Evolutionary conservation across 176 grass and related monocot species (phyloP), one percentile per base, ranked within the genome.

Genomic region (Lolium perenne): DNA sequence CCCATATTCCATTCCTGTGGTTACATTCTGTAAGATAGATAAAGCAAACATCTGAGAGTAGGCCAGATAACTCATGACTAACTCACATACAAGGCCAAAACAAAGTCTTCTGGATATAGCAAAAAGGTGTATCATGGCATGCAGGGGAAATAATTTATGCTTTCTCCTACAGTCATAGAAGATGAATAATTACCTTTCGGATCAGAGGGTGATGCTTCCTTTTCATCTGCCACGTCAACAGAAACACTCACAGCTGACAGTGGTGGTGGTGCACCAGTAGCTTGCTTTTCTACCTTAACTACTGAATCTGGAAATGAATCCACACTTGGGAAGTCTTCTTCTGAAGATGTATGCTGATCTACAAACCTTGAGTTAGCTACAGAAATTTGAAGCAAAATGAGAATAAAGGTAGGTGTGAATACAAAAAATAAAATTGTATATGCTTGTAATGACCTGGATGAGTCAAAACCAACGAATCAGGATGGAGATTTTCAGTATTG

Each of bases 1-100:
- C 82, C 95, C 93, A 97, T 79, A 89, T 93, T 43, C 93, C 95
- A 87, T 93, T 93, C 23, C 79, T 90, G 17, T 95, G 93, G 54
- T 92, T 85, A 77, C 91, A 97, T 85, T 59, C 91, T 93, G 82
- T 59, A 91, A 61, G 67, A 82, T 77, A 60, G 62, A 85, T 61
- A 20, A 83, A 71, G 25, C 61, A 78, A 86, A 79, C 38, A 85
- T 85, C 50, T 72, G 62, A 84, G 49, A 86, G 10, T 50, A 86
- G 15, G 12, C 11, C 10, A 62, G 69, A 38, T 21, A 90, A 71
- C 32, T 1, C 8, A 18, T 17, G 10, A 23, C 40, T 51, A 78
- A 58, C 23, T 60, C 54, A 80, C 25, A 50, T 86, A 83, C 40
- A 79, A 46, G 16, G 48, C 82, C 9, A 77, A 15, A 50, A 78